phyloP scores from a whole-genome alignment of 2,329 filamentous ascomycete genomes.

The Hysterium pulicare region DNA sequence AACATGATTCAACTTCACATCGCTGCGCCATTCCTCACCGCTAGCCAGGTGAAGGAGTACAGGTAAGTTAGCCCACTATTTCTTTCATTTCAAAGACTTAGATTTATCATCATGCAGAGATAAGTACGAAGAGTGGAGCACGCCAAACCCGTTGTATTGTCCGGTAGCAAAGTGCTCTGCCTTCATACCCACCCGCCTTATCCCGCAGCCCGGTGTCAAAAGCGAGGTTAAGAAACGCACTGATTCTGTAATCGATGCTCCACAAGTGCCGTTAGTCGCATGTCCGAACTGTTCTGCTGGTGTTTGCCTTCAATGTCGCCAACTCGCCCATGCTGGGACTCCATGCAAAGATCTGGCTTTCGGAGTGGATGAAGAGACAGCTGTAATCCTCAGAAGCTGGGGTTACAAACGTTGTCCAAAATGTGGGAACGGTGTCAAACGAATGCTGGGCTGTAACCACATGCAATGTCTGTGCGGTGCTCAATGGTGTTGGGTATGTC shows the following conservation, averaged over 20 bases:
- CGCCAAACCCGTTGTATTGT: constrained; percentile 47
- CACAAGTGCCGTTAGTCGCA: constrained; percentile 23
- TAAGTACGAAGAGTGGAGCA: constrained; percentile 49
- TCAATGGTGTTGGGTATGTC: constrained; percentile 50
- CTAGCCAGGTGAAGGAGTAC: constrained; percentile 36
- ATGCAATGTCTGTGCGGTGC: constrained; percentile 50
- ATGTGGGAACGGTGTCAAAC: constrained; percentile 46
- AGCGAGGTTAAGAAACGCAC: constrained; percentile 18
- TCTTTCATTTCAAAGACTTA: neutral
- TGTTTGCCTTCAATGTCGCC: constrained; percentile 46
- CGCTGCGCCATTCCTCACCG: constrained; percentile 32
- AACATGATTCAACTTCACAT: constrained; percentile 42
- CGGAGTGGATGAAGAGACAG: constrained; percentile 35
- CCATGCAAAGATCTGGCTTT: constrained; percentile 33
- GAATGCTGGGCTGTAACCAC: constrained; percentile 49
- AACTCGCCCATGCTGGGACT: constrained; percentile 37
- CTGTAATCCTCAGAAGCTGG: constrained; percentile 39
- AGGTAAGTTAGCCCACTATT: constrained; percentile 4
- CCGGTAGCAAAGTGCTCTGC: constrained; percentile 47
- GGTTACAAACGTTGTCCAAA: constrained; percentile 51
- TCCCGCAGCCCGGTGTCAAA: constrained; percentile 11
- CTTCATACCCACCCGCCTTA: constrained; percentile 40
- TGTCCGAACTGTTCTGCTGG: constrained; percentile 45
- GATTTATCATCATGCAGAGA: constrained; percentile 19
- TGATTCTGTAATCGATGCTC: constrained; percentile 26